Evolutionary conservation across 768 basidiomycete species (phyloP).

Genomic region (Lactarius deliciosus): DNA sequence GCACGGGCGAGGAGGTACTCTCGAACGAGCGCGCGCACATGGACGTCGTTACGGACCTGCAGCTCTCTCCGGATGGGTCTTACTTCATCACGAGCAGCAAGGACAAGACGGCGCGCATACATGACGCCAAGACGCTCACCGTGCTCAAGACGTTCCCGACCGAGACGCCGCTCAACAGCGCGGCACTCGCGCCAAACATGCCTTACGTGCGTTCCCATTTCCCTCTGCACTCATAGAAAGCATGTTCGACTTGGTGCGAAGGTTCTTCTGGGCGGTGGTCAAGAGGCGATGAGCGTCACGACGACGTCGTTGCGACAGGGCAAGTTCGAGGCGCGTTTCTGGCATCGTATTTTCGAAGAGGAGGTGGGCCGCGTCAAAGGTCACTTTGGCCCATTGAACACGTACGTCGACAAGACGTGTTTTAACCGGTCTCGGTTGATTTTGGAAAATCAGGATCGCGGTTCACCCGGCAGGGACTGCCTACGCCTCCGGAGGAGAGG

Average conservation of each 20-base stretch:
- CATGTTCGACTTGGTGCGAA: conserved; percentile 33
- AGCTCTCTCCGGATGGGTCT: conserved; percentile 83
- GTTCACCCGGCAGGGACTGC: conserved; percentile 84
- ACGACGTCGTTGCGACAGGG: conserved; percentile 92
- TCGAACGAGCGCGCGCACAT: conserved; percentile 87
- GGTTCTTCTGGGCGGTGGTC: conserved; percentile 93
- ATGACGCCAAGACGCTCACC: conserved; percentile 83
- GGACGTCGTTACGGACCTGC: conserved; percentile 88
- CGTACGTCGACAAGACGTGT: conserved; percentile 54
- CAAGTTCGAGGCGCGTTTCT: conserved; percentile 97
- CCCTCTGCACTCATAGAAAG: neutral
- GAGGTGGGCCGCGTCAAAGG: conserved; percentile 97
- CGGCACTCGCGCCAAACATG: conserved; percentile 76
- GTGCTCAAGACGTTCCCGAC: conserved; percentile 93
- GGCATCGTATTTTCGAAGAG: conserved; percentile 96
- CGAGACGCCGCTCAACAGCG: conserved; percentile 94
- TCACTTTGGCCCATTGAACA: conserved; percentile 95
- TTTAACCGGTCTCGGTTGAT: conserved; percentile 15
- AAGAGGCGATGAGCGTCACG: conserved; percentile 97
- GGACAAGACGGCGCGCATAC: conserved; percentile 94
- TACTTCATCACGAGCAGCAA: conserved; percentile 97
- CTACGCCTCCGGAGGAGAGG: conserved; percentile 96
- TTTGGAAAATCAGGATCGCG: conserved; percentile 63
- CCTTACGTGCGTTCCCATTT: conserved; percentile 66
- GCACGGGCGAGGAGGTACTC: conserved; percentile 77